These are phyloP conservation scores for Geotrichum aggregatum DNA, from an alignment of 1,139 yeast species.

Conservation along the genomic window DNA sequence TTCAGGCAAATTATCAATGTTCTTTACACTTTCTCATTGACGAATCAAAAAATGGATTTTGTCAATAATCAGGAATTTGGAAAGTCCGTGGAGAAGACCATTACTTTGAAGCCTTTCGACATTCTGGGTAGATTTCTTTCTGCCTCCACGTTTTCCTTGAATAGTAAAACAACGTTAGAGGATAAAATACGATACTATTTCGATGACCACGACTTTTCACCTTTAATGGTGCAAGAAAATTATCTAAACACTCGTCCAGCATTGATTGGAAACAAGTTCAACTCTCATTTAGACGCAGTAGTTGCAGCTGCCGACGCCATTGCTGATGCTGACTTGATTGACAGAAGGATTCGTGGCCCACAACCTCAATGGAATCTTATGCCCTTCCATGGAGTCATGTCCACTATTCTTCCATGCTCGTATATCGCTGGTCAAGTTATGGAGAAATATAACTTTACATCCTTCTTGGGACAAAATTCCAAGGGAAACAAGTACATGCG, in stretches of 20 bases:
- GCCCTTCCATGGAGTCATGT: slow-evolving; percentile 87
- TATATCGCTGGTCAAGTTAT: slow-evolving; percentile 67
- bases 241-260: slow-evolving; percentile 64
- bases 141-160: slow-evolving; percentile 56
- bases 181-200: slow-evolving; percentile 87
- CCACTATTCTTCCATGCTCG: slow-evolving; percentile 77
- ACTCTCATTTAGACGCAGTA: slow-evolving; percentile 56
- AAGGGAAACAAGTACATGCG: slow-evolving; percentile 75
- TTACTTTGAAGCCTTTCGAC: slow-evolving; percentile 87
- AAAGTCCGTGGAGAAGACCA: slow-evolving; percentile 80
- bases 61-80: slow-evolving; percentile 50
- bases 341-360: slow-evolving; percentile 74
- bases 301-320: slow-evolving; percentile 83
- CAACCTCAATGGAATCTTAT: slow-evolving; percentile 95
- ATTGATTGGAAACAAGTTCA: slow-evolving; percentile 20
- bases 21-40: slow-evolving; percentile 70
- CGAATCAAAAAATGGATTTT: slow-evolving; percentile 62
- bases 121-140: slow-evolving; percentile 68
- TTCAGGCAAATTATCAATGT: slow-evolving; percentile 90
- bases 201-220: slow-evolving; percentile 91
- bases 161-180: slow-evolving; percentile 54
- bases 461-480: slow-evolving; percentile 90
- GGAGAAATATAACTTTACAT: slow-evolving; percentile 72
- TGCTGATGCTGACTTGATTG: slow-evolving; percentile 75
- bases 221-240: slow-evolving; percentile 94